Percentiles rank a stretch among this genome's conserved stretches.
phyloP scores from a whole-genome alignment of 352 stramenopile genomes.

The Halophytophthora polymorphica region DNA sequence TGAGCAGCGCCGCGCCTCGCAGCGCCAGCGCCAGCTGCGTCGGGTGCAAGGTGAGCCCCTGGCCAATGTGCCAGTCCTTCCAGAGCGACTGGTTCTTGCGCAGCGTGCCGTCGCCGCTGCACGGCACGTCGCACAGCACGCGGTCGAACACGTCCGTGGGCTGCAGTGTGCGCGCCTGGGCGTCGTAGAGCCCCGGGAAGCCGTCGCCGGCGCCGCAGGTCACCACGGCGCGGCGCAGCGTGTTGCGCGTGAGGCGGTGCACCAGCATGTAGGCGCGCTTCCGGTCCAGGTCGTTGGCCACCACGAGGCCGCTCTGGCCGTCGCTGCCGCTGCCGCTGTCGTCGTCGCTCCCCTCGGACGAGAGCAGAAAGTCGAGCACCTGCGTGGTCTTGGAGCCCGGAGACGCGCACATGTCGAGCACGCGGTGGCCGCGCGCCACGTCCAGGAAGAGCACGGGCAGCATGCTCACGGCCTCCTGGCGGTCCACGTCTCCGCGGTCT shows the following conservation, averaged over 20 bases:
- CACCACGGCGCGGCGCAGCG: slow-evolving; percentile 85
- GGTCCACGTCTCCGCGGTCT: slow-evolving; percentile 90
- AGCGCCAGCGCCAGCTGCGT: slow-evolving; percentile 93
- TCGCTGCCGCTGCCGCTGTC: slow-evolving; percentile 2
- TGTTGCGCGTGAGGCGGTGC: slow-evolving; percentile 89
- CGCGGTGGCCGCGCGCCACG: slow-evolving; percentile 80
- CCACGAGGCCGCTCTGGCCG: slow-evolving; percentile 73
- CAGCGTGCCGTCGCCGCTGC: slow-evolving; percentile 97
- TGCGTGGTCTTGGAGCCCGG: slow-evolving; percentile 99
- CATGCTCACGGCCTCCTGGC: slow-evolving; percentile 98
- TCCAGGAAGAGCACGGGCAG: slow-evolving; percentile 96
- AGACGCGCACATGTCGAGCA: slow-evolving; percentile 92
- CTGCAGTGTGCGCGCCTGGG: slow-evolving; percentile 28
- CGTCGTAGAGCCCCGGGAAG: slow-evolving; percentile 90
- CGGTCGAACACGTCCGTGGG: slow-evolving; percentile 94
- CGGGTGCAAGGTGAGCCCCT: slow-evolving; percentile 90
- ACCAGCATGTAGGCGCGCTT: slow-evolving; percentile 98
- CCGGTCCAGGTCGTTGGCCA: slow-evolving; percentile 96
- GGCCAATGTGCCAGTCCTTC: slow-evolving; percentile 92
- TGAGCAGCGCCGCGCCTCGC: slow-evolving; percentile 88
- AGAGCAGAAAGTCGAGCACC: slow-evolving; percentile 89
- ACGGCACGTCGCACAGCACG: slow-evolving; percentile 98
- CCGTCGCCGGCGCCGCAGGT: slow-evolving; percentile 91
- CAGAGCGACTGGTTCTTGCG: slow-evolving; percentile 96
- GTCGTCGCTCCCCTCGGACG: slow-evolving; percentile 16